Conservation (phyloP, 2,329 filamentous ascomycete species). For the Mycosphaerella sp. region DNA sequence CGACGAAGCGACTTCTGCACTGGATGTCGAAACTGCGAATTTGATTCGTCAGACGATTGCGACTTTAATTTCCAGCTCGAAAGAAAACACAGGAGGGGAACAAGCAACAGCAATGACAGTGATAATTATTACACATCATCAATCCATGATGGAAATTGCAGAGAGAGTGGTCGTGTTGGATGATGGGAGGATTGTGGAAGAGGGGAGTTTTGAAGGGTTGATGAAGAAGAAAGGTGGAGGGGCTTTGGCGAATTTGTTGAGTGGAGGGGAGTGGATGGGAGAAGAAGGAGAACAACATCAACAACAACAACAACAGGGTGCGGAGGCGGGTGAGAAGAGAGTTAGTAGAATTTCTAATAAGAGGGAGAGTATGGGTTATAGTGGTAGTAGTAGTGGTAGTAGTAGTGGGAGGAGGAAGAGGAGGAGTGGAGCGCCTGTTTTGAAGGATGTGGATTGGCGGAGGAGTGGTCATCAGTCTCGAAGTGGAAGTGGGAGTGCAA, state of each 20-base stretch:
- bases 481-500: background rate
- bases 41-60: constrained; percentile 58
- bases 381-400: background rate
- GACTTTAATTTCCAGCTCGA: constrained; percentile 41
- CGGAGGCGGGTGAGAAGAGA: background rate
- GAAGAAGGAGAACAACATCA: background rate
- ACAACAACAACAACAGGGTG: no score
- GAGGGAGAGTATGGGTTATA: background rate
- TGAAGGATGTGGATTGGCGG: constrained; percentile 14
- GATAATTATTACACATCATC: constrained; percentile 73
- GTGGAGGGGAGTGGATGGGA: constrained; percentile 33
- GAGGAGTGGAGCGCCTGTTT: constrained; percentile 6
- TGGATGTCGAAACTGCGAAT: constrained; percentile 64
- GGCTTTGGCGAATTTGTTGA: constrained; percentile 34
- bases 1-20: constrained; percentile 78
- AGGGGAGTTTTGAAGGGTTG: constrained; percentile 60
- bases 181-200: constrained; percentile 60
- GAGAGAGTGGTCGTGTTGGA: constrained; percentile 66
- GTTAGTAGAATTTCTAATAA: constrained; percentile 7
- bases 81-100: background rate
- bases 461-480: background rate
- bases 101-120: constrained; percentile 51
- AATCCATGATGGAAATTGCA: constrained; percentile 79
- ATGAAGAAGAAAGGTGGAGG: constrained; percentile 32
- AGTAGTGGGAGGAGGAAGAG: background rate